These are phyloP conservation scores for Lophium mytilinum DNA, from an alignment of 495 filamentous ascomycete genomes.

Conservation along the genomic window DNA sequence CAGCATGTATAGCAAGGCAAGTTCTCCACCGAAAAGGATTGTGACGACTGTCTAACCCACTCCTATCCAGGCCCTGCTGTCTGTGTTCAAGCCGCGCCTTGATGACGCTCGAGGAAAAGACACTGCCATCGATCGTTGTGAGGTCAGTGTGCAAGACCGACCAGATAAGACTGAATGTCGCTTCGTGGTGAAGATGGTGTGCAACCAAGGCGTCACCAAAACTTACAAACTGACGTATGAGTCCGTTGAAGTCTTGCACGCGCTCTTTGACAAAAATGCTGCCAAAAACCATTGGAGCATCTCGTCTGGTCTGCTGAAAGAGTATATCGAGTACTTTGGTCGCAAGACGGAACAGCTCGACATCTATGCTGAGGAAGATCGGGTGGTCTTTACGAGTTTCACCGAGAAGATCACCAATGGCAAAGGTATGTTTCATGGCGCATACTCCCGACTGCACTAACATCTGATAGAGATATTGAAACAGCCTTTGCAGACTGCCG, in stretches of 20 bases:
- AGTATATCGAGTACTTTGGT: conserved; percentile 87
- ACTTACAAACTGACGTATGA: conserved; percentile 92
- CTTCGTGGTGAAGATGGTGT: conserved; percentile 72
- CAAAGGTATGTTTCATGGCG: conserved; percentile 49
- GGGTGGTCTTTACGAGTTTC: conserved; percentile 81
- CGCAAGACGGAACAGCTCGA: conserved; percentile 86
- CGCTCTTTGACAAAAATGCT: conserved; percentile 66
- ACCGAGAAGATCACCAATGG: conserved; percentile 83
- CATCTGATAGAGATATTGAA: conserved; percentile 66
- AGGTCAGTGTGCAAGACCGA: conserved; percentile 72
- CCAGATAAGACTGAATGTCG: conserved; percentile 64
- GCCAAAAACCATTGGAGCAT: conserved; percentile 74
- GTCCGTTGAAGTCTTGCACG: conserved; percentile 69
- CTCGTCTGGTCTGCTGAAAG: conserved; percentile 62
- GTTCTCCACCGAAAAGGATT: background rate
- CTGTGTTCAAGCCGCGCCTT: conserved; percentile 61
- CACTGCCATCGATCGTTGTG: conserved; percentile 75
- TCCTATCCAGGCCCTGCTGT: conserved; percentile 52
- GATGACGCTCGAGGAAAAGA: conserved; percentile 59
- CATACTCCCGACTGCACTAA: background rate
- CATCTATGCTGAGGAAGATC: conserved; percentile 64
- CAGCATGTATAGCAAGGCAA: conserved; percentile 62
- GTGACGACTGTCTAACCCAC: background rate
- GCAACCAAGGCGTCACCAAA: conserved; percentile 83
- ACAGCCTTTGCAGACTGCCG: conserved; percentile 86